phyloP scores from a whole-genome alignment of 306 rosid species.

The Delonix regia region DNA sequence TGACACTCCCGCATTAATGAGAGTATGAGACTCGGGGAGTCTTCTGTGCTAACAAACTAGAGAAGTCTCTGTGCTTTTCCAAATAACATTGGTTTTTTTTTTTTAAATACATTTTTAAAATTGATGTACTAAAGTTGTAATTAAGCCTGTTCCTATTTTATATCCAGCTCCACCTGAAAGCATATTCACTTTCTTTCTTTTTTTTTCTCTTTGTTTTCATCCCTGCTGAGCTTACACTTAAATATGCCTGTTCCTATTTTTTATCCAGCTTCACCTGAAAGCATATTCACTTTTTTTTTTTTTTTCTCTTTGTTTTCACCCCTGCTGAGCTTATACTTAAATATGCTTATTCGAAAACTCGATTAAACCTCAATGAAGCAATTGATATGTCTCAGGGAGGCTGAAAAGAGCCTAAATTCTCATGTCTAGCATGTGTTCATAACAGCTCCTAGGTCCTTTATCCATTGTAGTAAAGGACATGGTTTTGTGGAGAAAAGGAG shows the following conservation, averaged over 20 bases:
- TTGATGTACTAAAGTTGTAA: not conserved
- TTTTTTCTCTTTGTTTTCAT: not conserved
- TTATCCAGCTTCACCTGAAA: not conserved
- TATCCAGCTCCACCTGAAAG: not conserved
- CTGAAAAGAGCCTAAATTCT: not conserved
- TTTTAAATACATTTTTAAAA: not conserved
- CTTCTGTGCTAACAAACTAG: not conserved
- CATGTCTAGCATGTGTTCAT: not conserved
- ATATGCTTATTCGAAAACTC: not conserved
- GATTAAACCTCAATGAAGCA: slow-evolving; percentile 6
- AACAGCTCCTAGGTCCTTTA: not conserved
- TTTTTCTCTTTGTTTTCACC: not conserved
- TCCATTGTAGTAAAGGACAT: not conserved
- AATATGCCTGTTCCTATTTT: not conserved
- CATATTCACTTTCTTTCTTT: not conserved
- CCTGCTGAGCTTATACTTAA: not conserved
- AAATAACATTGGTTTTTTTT: not conserved
- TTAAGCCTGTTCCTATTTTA: not conserved
- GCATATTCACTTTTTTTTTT: not conserved
- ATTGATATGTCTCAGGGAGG: not conserved
- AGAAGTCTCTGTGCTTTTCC: no score
- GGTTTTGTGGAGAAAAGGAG: no score
- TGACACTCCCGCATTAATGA: not conserved
- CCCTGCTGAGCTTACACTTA: not conserved
- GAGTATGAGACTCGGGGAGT: not conserved